Conservation (phyloP, 768 basidiomycete genomes). For the Termitomyces sp. region DNA sequence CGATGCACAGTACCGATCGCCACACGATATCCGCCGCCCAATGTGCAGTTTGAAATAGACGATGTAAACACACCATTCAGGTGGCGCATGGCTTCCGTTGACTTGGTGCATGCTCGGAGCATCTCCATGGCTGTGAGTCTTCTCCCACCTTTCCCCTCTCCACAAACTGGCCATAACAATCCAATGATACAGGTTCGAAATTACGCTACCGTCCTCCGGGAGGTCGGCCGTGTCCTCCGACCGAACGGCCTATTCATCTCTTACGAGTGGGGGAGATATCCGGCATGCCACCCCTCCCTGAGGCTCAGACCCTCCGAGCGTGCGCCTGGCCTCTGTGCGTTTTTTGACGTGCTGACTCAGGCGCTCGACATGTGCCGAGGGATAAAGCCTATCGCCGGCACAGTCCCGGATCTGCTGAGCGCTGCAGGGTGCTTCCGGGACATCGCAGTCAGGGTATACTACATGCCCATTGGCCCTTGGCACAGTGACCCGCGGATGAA, state of each 20-base stretch:
- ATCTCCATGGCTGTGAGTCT: slow-evolving; percentile 57
- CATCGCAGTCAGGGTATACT: slow-evolving; percentile 24
- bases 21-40: slow-evolving; percentile 54
- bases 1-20: slow-evolving; percentile 60
- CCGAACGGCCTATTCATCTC: slow-evolving; percentile 71
- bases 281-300: slow-evolving; percentile 32
- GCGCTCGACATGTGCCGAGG: slow-evolving; percentile 31
- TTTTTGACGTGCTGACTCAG: slow-evolving; percentile 33
- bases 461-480: slow-evolving; percentile 56
- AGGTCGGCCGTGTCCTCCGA: slow-evolving; percentile 61
- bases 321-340: slow-evolving; percentile 34
- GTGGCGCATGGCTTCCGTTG: slow-evolving; percentile 53
- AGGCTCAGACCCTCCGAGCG: slow-evolving; percentile 24
- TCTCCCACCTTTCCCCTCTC: neutral
- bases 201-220: slow-evolving; percentile 49
- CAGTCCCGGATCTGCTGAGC: slow-evolving; percentile 34
- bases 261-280: slow-evolving; percentile 51
- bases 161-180: neutral
- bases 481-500: slow-evolving; percentile 27
- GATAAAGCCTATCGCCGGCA: slow-evolving; percentile 32
- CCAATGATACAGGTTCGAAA: slow-evolving; percentile 42
- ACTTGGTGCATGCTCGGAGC: slow-evolving; percentile 64
- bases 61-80: slow-evolving; percentile 53
- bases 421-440: slow-evolving; percentile 37
- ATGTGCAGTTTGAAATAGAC: slow-evolving; percentile 64